phyloP scores from a whole-genome alignment of 2,329 filamentous ascomycete species.

The Periconia sp. region DNA sequence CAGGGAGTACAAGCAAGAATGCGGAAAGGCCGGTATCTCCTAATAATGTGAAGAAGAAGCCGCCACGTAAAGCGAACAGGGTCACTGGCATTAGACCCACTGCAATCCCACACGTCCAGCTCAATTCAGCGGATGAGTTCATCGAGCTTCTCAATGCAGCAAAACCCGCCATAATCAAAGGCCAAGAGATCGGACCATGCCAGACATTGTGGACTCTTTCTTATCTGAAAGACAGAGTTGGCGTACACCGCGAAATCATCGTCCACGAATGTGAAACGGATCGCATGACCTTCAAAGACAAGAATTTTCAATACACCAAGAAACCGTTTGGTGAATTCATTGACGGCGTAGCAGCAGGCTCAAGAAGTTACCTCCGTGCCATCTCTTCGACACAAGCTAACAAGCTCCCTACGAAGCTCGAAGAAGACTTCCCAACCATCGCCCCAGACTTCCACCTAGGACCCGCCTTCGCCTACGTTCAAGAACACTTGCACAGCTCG shows the following conservation, averaged over 20 bases:
- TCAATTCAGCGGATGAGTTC: constrained; percentile 62
- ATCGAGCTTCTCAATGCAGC: constrained; percentile 58
- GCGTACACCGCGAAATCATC: constrained; percentile 58
- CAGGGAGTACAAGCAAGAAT: background rate
- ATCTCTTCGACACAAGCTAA: constrained; percentile 70
- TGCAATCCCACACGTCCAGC: constrained; percentile 54
- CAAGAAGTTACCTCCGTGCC: constrained; percentile 74
- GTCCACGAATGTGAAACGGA: constrained; percentile 69
- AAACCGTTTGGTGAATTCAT: constrained; percentile 70
- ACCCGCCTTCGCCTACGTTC: constrained; percentile 58
- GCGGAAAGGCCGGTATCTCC: constrained; percentile 4
- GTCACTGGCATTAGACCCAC: constrained; percentile 9
- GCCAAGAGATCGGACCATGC: constrained; percentile 68
- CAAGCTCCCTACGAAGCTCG: constrained; percentile 69
- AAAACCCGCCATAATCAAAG: constrained; percentile 67
- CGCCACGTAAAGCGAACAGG: constrained; percentile 13
- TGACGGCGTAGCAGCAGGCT: constrained; percentile 57
- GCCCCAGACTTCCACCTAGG: constrained; percentile 72
- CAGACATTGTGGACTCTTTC: constrained; percentile 66
- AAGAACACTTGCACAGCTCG: constrained; percentile 71
- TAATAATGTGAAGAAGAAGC: constrained; percentile 11
- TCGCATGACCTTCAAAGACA: constrained; percentile 77
- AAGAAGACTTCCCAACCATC: constrained; percentile 70
- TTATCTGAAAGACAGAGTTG: constrained; percentile 61
- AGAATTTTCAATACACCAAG: constrained; percentile 79